phyloP scores from a whole-genome alignment of 805 yeast genomes.

The Lachancea nothofagi region DNA sequence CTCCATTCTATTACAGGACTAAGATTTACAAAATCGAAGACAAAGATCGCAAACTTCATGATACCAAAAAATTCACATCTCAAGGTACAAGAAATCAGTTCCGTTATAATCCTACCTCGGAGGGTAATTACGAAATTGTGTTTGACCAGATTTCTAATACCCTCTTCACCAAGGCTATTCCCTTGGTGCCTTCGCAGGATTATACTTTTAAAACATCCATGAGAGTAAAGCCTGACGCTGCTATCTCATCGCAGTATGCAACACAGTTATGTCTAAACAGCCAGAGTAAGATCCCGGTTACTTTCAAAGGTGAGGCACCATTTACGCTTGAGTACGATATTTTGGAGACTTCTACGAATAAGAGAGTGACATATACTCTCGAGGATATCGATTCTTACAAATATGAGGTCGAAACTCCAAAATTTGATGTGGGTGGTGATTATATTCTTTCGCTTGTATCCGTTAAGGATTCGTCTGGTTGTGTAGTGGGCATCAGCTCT shows the following conservation, averaged over 20 bases:
- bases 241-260: slow-evolving; percentile 25
- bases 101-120: slow-evolving; percentile 68
- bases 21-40: slow-evolving; percentile 50
- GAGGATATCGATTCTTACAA: slow-evolving; percentile 36
- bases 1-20: slow-evolving; percentile 71
- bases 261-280: slow-evolving; percentile 44
- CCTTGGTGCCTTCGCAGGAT: slow-evolving; percentile 33
- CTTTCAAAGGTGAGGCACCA: slow-evolving; percentile 76
- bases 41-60: slow-evolving; percentile 30
- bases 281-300: slow-evolving; percentile 44
- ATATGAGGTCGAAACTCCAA: slow-evolving; percentile 48
- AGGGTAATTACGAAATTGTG: slow-evolving; percentile 75
- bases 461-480: slow-evolving; percentile 69
- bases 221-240: slow-evolving; percentile 61
- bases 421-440: slow-evolving; percentile 62
- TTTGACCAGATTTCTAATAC: slow-evolving; percentile 62
- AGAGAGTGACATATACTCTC: slow-evolving; percentile 40
- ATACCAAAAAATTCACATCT: slow-evolving; percentile 35
- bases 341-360: slow-evolving; percentile 48
- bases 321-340: slow-evolving; percentile 66
- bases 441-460: slow-evolving; percentile 59
- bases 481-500: slow-evolving; percentile 64
- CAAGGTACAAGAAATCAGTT: slow-evolving; percentile 48
- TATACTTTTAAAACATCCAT: slow-evolving; percentile 63
- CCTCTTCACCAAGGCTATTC: slow-evolving; percentile 45